Base-by-base conservation (phyloP, 1,284 basidiomycete genomes). In the Malassezia caprae region DNA sequence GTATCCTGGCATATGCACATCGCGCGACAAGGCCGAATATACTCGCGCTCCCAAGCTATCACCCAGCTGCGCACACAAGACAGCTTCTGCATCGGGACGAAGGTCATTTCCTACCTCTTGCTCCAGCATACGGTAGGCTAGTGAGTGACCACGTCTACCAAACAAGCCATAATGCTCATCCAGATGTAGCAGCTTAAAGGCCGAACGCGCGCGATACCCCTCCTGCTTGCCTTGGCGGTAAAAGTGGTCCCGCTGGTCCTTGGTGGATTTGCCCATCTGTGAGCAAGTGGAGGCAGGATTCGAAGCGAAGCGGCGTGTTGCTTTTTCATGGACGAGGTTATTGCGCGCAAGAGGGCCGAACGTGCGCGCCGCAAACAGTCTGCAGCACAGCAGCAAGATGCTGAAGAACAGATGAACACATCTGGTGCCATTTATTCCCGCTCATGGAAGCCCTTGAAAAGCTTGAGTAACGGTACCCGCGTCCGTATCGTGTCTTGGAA, bases 121-220 rank as follows among this genome's bases (percentile, higher is more conserved):
- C 2, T 17, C 40, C 17, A 51, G 30, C 11, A 40, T 26, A 3
- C 13, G 26, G 12, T 34, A 48, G 13, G 23, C 46, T 3, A 48
- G 23, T 12, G 57, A 39, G n/a, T 43, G 47, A 6, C 21, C 31
- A 2, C 27, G 76, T 0, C 73, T 72, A 1, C 69, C 67, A 51
- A 80, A 78, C 12, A 80, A 72, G 57, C 77, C 76, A 55, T 79
- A 81, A 54, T 80, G 78, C 61, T 81, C 80, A 44, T 80, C 79
- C 44, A 76, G 60, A 48, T 78, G 76, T 5, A 77, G 59, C 2
- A 78, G 71, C 66, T 82, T 82, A 73, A 79, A 82, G 0, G 80
- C 80, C 12, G 80, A 81, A 10, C 80, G 74, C 2, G 80, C 80
- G 44, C 80, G 75, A 61, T 80, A 82, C 5, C 74, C 75, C 27